Evolutionary conservation across 352 stramenopile genomes (phyloP).

Genomic region (Phytopythium montanum): DNA sequence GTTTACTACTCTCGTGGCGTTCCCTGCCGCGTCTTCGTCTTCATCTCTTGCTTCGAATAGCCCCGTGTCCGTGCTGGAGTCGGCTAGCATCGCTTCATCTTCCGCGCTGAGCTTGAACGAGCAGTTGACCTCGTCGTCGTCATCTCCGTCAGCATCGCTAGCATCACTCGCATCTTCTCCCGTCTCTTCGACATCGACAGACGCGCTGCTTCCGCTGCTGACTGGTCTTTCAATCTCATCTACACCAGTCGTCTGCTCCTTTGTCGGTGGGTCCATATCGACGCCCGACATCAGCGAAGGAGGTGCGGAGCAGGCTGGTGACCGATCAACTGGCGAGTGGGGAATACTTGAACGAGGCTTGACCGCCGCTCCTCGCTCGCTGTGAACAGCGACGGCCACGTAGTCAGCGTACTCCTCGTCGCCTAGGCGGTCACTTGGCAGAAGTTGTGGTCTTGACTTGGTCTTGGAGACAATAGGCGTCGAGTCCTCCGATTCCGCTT

Average conservation of each 20-base stretch:
- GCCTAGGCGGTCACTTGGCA: slow-evolving; percentile 9
- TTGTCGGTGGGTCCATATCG: not conserved
- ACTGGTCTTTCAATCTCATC: slow-evolving; percentile 1
- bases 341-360: not conserved
- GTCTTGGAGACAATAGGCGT: not conserved
- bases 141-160: slow-evolving; percentile 34
- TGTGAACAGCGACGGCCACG: slow-evolving; percentile 19
- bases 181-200: slow-evolving; percentile 12
- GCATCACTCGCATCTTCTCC: slow-evolving; percentile 43
- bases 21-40: not conserved
- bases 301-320: not conserved
- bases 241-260: not conserved
- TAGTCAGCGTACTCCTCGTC: slow-evolving; percentile 36
- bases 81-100: not conserved
- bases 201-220: slow-evolving; percentile 10
- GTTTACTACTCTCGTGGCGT: not conserved
- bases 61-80: not conserved
- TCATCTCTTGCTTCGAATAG: not conserved
- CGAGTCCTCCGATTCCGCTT: not conserved
- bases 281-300: too few relatives aligned
- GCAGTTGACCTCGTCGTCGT: slow-evolving; percentile 12
- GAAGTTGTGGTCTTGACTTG: not conserved
- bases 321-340: not conserved
- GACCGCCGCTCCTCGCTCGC: not conserved
- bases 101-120: slow-evolving; percentile 7